Conservation (phyloP, 1,284 basidiomycete species). For the Ganoderma meredithae region DNA sequence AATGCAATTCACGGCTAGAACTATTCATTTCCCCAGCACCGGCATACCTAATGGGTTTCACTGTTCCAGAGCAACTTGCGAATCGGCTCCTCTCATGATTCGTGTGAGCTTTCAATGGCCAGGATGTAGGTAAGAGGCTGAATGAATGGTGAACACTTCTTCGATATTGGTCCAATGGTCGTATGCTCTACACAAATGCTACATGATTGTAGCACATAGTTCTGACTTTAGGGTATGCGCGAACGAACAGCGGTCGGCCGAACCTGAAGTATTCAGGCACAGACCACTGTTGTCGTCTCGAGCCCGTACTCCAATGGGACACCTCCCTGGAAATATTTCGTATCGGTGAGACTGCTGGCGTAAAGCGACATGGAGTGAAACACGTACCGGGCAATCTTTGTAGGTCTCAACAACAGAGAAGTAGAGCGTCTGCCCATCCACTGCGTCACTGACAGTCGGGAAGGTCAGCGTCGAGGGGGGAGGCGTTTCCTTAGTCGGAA, state of each 20-base stretch:
- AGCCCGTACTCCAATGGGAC: conserved; percentile 32
- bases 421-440: conserved; percentile 21
- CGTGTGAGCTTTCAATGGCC: neutral
- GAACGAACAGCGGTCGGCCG: neutral
- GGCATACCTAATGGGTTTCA: neutral
- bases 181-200: neutral
- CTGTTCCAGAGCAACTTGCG: neutral
- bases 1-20: neutral
- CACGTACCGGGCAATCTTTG: conserved; percentile 27
- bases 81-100: no score
- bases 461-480: conserved; percentile 23
- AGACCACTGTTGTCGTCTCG: conserved; percentile 29
- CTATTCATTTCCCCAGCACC: neutral
- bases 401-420: conserved; percentile 31
- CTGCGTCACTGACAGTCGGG: conserved; percentile 11
- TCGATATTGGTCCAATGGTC: neutral
- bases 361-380: neutral
- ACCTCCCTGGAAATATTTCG: conserved; percentile 16
- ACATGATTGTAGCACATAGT: neutral
- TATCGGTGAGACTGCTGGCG: neutral
- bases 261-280: conserved; percentile 10
- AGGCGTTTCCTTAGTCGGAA: conserved; percentile 17
- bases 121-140: neutral
- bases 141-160: neutral
- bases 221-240: neutral